Base-by-base conservation (phyloP, 345 rosid species). In the Orychophragmus violaceus region DNA sequence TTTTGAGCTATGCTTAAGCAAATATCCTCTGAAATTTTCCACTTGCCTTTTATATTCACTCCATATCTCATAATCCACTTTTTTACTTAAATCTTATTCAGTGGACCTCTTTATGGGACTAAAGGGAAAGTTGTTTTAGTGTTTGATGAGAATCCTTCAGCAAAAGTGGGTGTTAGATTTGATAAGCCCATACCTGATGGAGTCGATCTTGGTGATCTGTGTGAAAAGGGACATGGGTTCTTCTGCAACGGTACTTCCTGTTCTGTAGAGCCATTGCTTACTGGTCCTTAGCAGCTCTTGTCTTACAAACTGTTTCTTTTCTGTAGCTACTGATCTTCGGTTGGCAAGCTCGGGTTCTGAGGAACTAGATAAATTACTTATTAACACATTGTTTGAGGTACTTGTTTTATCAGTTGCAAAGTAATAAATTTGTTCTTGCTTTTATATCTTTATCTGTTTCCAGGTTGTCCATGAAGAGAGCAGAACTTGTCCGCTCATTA, bases 131-230 rank as follows among this genome's bases (percentile, higher is more conserved):
- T 89, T 50, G 68, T 71, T 10, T 81, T 89, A 57, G 79, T 68
- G 39, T 92, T 87, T 58, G 88, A 82, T 62, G 89, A 82, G 48
- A 89, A 86, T 81, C 86, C 86, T 76, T 56, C 71, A 56, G 83
- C 98, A 35, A 89, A 92, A 80, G 77, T 89, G 66, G 98, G 98
- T 35, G 91, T 89, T 64, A 87, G 79, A 73, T 92, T 89, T 86
- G 93, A 89, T 74, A 82, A 83, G 74, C 80, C 84, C 32, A 60
- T 92, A 63, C 76, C 82, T 46, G 95, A 89, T 57, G 98, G 98
- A 5, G 95, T 87, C 64, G 95, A 92, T 80, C 95, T 89, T 62
- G 93, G 91, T 69, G 83, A 74, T 63, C 77, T 33, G 5, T 87
- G 95, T 66, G 91, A 89, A 78, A 68, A 10, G 21, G 93, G 89